phyloP scores from a whole-genome alignment of 305 asterid species.

The Striga hermonthica region DNA sequence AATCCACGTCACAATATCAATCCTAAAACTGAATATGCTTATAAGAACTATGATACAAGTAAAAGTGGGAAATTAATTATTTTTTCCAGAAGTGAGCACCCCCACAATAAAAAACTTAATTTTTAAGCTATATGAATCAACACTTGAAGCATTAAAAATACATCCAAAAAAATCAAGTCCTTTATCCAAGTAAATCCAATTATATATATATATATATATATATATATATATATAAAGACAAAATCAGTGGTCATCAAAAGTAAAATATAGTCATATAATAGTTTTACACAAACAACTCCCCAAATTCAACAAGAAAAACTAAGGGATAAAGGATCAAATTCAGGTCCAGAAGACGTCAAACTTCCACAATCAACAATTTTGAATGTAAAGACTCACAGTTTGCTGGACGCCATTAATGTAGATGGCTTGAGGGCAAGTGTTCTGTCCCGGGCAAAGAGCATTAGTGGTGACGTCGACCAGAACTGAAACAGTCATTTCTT shows the following conservation, averaged over 20 bases:
- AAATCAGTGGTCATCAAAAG: not conserved
- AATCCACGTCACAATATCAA: not conserved
- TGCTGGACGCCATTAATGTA: slow-evolving; percentile 90
- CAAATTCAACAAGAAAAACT: not conserved
- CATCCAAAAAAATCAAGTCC: not conserved
- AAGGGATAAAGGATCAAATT: slow-evolving; percentile 1
- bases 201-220: too few species aligned
- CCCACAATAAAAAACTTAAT: slow-evolving; percentile 4
- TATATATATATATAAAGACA: too few species aligned
- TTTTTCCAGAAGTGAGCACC: not conserved
- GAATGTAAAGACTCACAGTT: slow-evolving; percentile 42
- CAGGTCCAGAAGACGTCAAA: slow-evolving; percentile 19
- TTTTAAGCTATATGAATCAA: not conserved
- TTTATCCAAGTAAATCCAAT: slow-evolving; percentile 12
- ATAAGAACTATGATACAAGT: too few species aligned
- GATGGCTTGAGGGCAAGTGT: slow-evolving; percentile 73
- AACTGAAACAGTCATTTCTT: slow-evolving; percentile 87
- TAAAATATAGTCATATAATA: not conserved
- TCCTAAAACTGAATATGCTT: not conserved
- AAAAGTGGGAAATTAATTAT: not conserved
- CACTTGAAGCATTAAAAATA: not conserved
- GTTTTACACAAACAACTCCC: not conserved
- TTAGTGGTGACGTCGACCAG: slow-evolving; percentile 84
- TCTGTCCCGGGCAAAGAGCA: slow-evolving; percentile 69
- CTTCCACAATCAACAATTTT: slow-evolving; percentile 22